These are phyloP conservation scores for Coniochaeta ligniaria DNA, from an alignment of 2,329 filamentous ascomycete species.

Conservation along the genomic window DNA sequence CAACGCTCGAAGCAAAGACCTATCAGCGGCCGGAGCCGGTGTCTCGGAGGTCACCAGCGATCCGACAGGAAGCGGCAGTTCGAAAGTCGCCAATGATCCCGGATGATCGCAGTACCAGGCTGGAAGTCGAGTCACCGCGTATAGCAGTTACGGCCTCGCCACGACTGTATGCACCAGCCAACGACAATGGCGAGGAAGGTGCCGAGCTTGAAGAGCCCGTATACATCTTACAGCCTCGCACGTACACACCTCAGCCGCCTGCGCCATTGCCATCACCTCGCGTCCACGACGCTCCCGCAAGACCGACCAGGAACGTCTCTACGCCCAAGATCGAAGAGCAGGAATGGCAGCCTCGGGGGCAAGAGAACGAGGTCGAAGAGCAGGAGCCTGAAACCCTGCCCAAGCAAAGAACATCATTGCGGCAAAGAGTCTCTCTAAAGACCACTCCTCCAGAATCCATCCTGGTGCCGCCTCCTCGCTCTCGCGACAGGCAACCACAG, in stretches of 20 bases:
- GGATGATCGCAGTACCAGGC: not conserved
- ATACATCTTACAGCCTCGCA: conserved; percentile 49
- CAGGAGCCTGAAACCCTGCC: conserved; percentile 19
- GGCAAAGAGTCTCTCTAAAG: conserved; percentile 47
- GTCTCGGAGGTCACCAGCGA: not conserved
- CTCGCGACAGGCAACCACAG: conserved; percentile 23
- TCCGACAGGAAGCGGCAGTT: not conserved
- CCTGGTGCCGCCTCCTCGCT: conserved; percentile 39
- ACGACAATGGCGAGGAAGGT: conserved; percentile 12
- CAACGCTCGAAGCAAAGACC: not conserved
- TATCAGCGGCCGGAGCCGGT: not conserved
- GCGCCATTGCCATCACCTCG: conserved; percentile 41
- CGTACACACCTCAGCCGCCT: conserved; percentile 46
- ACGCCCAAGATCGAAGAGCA: conserved; percentile 6
- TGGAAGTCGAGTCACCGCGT: not conserved
- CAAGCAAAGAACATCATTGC: conserved; percentile 36
- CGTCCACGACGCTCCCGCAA: conserved; percentile 18
- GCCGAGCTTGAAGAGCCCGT: conserved; percentile 27
- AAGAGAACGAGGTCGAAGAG: not conserved
- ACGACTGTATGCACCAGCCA: conserved; percentile 3
- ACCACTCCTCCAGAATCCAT: conserved; percentile 45
- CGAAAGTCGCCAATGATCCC: not conserved
- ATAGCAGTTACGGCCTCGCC: not conserved
- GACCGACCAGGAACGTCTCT: not conserved
- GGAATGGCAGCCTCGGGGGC: conserved; percentile 1